A percentile compares a stretch with the other conserved stretches of the same genome.
Conservation (phyloP, 345 rosid species). For the Gynandropsis gynandra region DNA sequence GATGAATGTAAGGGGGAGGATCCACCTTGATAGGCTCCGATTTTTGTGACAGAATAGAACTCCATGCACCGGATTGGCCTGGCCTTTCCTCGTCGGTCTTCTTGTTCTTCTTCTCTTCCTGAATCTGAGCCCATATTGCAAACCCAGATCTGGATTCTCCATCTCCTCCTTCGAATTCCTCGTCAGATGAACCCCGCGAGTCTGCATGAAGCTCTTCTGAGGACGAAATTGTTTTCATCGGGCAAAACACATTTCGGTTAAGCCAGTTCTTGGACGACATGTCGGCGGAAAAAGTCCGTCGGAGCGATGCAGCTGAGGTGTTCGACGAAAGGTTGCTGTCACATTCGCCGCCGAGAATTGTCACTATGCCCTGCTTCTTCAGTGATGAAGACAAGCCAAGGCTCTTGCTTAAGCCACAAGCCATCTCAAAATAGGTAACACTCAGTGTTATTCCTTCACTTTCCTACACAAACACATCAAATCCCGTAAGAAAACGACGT, state of each 20-base stretch:
- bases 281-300: slow-evolving; percentile 77
- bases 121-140: slow-evolving; percentile 49
- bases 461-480: slow-evolving; percentile 25
- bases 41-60: slow-evolving; percentile 46
- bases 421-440: slow-evolving; percentile 24
- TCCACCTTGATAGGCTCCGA: slow-evolving; percentile 27
- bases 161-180: slow-evolving; percentile 26
- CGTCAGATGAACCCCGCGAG: slow-evolving; percentile 22
- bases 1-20: slow-evolving; percentile 66
- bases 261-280: slow-evolving; percentile 78
- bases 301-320: slow-evolving; percentile 39
- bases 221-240: slow-evolving; percentile 51
- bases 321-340: slow-evolving; percentile 22
- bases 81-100: slow-evolving; percentile 23
- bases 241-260: slow-evolving; percentile 38
- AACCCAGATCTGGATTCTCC: slow-evolving; percentile 23
- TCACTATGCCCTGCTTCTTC: slow-evolving; percentile 62
- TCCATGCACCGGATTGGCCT: slow-evolving; percentile 50
- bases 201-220: slow-evolving; percentile 39
- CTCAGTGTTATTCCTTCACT: slow-evolving; percentile 15
- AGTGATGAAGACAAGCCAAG: slow-evolving; percentile 37
- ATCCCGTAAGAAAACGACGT: slow-evolving; percentile 37
- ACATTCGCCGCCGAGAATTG: slow-evolving; percentile 50
- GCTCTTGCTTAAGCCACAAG: slow-evolving; percentile 39
- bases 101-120: slow-evolving; percentile 31